Evolutionary conservation across 495 filamentous ascomycete species (phyloP).

Genomic region (Aspergillus cavernicola): DNA sequence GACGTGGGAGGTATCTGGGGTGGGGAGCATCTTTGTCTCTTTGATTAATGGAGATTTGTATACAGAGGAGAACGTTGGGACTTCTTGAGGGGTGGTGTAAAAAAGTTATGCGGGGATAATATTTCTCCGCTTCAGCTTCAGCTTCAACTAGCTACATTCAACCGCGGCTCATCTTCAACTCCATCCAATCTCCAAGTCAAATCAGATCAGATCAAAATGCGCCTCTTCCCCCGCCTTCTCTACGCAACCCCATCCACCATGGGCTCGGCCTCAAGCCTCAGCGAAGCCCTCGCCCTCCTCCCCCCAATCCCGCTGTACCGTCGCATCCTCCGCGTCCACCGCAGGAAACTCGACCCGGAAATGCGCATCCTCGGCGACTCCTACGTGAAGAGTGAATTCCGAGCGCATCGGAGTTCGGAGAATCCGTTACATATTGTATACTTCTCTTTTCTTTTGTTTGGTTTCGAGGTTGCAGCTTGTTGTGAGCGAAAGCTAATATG

Average conservation of each 20-base stretch:
- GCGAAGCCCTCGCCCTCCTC: conserved; percentile 68
- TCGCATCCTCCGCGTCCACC: conserved; percentile 79
- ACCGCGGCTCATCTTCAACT: not conserved
- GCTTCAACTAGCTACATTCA: too few species aligned
- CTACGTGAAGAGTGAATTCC: conserved; percentile 89
- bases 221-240: conserved; percentile 18
- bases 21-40: conserved; percentile 68
- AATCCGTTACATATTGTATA: conserved; percentile 88
- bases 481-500: not conserved
- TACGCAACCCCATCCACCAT: conserved; percentile 44
- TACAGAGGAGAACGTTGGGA: too few species aligned
- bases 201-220: conserved; percentile 10
- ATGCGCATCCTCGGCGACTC: conserved; percentile 82
- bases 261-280: conserved; percentile 49
- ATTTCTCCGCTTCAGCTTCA: conserved; percentile 5
- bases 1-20: conserved; percentile 87
- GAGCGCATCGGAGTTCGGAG: conserved; percentile 73
- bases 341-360: conserved; percentile 66
- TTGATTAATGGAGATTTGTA: not conserved
- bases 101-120: not conserved
- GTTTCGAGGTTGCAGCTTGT: not conserved
- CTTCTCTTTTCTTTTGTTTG: not conserved
- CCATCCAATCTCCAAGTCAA: too few species aligned
- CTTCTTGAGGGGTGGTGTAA: not conserved
- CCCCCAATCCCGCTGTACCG: conserved; percentile 91